phyloP scores from a whole-genome alignment of 345 rosid species.

The Erucastrum elatum region DNA sequence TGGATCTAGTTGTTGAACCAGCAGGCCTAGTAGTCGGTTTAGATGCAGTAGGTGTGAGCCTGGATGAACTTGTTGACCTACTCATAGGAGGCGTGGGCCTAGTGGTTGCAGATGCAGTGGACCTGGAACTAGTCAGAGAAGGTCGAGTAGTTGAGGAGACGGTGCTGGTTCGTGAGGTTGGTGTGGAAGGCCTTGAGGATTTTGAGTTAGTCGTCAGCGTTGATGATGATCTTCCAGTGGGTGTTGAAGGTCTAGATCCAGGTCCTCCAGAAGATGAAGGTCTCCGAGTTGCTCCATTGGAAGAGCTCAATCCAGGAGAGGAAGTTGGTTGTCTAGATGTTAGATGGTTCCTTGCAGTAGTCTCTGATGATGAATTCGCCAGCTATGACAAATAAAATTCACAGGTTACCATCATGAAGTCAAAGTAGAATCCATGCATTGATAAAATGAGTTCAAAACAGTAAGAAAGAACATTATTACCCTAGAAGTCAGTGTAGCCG shows the following conservation, averaged over 20 bases:
- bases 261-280: slow-evolving; percentile 97
- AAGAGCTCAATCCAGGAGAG: slow-evolving; percentile 72
- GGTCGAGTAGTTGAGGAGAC: slow-evolving; percentile 54
- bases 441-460: slow-evolving; percentile 4
- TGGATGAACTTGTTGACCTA: slow-evolving; percentile 44
- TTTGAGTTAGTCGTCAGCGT: slow-evolving; percentile 55
- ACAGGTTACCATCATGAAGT: slow-evolving; percentile 17
- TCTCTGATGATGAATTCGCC: slow-evolving; percentile 68
- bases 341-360: slow-evolving; percentile 56
- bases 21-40: slow-evolving; percentile 51
- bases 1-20: slow-evolving; percentile 42
- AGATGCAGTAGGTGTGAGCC: slow-evolving; percentile 44
- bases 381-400: slow-evolving; percentile 51
- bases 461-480: slow-evolving; percentile 50
- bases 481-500: slow-evolving; percentile 68
- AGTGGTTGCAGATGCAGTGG: slow-evolving; percentile 47
- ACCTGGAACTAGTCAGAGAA: slow-evolving; percentile 30
- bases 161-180: slow-evolving; percentile 73
- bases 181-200: slow-evolving; percentile 81
- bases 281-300: slow-evolving; percentile 62
- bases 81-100: slow-evolving; percentile 45
- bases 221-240: slow-evolving; percentile 68
- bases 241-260: slow-evolving; percentile 90
- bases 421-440: background rate
- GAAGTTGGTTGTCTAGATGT: slow-evolving; percentile 63